Conservation (phyloP, 805 yeast genomes). For the Metschnikowia kofuensis region DNA sequence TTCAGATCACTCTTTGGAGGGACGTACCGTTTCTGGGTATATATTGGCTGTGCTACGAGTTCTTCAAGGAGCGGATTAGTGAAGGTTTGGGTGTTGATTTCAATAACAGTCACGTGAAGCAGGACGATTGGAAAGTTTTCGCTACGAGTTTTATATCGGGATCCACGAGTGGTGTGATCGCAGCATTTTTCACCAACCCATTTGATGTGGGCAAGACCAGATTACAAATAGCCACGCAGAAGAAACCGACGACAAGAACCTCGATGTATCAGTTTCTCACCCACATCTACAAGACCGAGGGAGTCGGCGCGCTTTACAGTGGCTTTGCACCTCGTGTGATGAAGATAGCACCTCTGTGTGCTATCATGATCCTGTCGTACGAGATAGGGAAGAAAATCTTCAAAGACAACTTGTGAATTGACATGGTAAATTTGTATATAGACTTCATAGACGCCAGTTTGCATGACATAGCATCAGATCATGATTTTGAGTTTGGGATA, state of each 20-base stretch:
- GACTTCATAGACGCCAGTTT: not conserved
- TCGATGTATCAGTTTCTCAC: conserved; percentile 68
- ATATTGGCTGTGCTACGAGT: conserved; percentile 88
- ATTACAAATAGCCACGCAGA: conserved; percentile 58
- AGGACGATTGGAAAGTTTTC: conserved; percentile 46
- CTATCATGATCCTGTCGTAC: conserved; percentile 95
- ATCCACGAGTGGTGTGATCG: conserved; percentile 75
- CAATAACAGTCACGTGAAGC: conserved; percentile 7
- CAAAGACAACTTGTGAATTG: conserved; percentile 16
- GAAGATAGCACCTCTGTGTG: conserved; percentile 96
- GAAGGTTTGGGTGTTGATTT: conserved; percentile 23
- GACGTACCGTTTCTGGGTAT: conserved; percentile 97
- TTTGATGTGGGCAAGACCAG: conserved; percentile 97
- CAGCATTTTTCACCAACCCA: conserved; percentile 88
- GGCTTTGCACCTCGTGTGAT: conserved; percentile 84
- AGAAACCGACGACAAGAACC: conserved; percentile 26
- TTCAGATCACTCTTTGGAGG: conserved; percentile 88
- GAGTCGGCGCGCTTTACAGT: conserved; percentile 77
- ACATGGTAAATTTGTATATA: not conserved
- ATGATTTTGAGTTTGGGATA: not conserved
- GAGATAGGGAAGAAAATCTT: conserved; percentile 74
- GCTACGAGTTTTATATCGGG: conserved; percentile 75
- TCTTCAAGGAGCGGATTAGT: conserved; percentile 29
- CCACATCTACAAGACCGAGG: conserved; percentile 68
- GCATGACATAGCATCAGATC: not conserved